These are phyloP conservation scores for Lactarius tabidus DNA, from an alignment of 768 basidiomycete species.

Conservation along the genomic window DNA sequence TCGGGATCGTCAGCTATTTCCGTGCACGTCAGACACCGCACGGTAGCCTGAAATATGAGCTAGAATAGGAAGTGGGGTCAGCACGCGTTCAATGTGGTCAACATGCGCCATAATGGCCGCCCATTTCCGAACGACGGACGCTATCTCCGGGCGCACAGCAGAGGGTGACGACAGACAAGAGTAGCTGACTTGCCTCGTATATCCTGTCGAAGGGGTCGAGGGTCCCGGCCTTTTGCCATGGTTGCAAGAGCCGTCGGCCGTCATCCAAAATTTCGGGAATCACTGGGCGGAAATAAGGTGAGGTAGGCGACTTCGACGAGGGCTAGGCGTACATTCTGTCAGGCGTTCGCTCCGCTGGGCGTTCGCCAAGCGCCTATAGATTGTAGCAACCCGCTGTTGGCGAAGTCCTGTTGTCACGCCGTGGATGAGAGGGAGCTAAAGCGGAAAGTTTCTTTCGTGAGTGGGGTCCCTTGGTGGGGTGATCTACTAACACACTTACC, in stretches of 20 bases:
- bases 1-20: constrained; percentile 67
- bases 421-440: constrained; percentile 68
- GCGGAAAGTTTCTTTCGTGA: constrained; percentile 12
- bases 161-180: constrained; percentile 1
- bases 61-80: constrained; percentile 20
- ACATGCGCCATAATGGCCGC: constrained; percentile 4
- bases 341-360: constrained; percentile 62
- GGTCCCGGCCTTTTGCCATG: constrained; percentile 60
- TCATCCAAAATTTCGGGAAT: constrained; percentile 64
- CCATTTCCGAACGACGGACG: constrained; percentile 3
- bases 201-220: constrained; percentile 70
- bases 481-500: constrained; percentile 38
- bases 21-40: constrained; percentile 59
- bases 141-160: constrained; percentile 6
- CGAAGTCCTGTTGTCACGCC: constrained; percentile 73
- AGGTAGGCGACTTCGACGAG: constrained; percentile 11
- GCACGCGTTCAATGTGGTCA: neutral
- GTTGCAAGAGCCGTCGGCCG: constrained; percentile 53
- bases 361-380: constrained; percentile 65
- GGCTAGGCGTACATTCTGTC: constrained; percentile 47
- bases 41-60: constrained; percentile 69
- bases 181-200: constrained; percentile 50
- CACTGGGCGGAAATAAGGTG: constrained; percentile 41
- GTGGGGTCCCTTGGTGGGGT: neutral
- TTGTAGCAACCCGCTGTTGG: constrained; percentile 53